phyloP scores from a whole-genome alignment of 169 alveolate species.

The Prorocentrum cordatum region DNA sequence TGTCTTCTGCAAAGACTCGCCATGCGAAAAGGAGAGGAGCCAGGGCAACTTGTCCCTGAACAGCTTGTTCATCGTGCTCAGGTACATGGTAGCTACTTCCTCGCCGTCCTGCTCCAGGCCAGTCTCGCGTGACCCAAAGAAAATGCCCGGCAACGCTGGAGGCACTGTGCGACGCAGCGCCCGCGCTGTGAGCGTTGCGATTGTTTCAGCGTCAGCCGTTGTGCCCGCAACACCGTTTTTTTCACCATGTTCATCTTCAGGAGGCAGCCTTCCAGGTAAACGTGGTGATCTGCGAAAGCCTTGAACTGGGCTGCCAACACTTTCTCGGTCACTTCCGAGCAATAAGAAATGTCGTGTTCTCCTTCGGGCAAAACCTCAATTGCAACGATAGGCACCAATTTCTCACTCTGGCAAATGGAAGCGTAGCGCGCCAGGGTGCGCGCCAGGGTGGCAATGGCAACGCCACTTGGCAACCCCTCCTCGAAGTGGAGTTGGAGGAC shows the following conservation, averaged over 20 bases:
- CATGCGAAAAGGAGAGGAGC: conserved; percentile 95
- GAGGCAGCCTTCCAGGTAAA: conserved; percentile 92
- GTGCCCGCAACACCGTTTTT: conserved; percentile 89
- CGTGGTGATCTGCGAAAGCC: conserved; percentile 88
- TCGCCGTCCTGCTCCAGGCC: too few species aligned
- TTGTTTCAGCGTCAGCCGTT: conserved; percentile 84
- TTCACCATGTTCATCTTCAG: conserved; percentile 98
- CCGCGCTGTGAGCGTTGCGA: conserved; percentile 90
- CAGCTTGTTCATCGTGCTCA: conserved; percentile 88
- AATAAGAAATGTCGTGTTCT: too few species aligned
- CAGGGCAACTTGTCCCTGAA: conserved; percentile 81
- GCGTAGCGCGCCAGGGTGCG: conserved; percentile 98
- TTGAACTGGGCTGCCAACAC: conserved; percentile 89
- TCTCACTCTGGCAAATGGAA: conserved; percentile 93
- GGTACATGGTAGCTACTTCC: conserved; percentile 91
- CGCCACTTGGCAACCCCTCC: conserved; percentile 85
- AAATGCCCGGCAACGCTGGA: too few species aligned
- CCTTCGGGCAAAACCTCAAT: too few species aligned
- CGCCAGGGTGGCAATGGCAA: conserved; percentile 89
- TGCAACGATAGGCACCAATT: conserved; percentile 97
- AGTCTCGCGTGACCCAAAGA: conserved; percentile 97
- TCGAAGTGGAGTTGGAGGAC: conserved; percentile 87
- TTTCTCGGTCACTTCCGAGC: conserved; percentile 72
- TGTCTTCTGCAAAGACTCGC: conserved; percentile 96
- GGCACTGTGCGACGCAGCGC: conserved; percentile 86